Base-by-base conservation (phyloP, 371 early-diverging fungal genomes). In the Mortierella sp. region DNA sequence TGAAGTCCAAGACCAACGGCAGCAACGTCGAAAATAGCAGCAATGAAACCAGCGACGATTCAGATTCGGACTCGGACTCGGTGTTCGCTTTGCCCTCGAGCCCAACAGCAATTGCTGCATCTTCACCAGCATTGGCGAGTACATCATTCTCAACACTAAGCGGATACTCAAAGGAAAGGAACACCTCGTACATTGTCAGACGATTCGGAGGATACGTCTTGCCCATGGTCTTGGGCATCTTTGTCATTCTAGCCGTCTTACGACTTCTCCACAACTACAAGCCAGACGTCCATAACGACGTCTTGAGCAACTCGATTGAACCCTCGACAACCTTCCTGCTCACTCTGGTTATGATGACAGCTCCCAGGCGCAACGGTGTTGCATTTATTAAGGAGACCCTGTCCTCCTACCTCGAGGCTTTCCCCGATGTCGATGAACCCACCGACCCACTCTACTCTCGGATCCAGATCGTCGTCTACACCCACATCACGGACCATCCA, bases 301-400 rank as follows among this genome's bases (percentile, higher is more conserved):
- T 90, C 5, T 88, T 90, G 77, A 82, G 79, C 10, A 81, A 88
- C 8, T 77, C 87, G 0, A 76, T 89, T 28, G 91, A 90, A 55
- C 78, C 81, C 28, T 51, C 77, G 31, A 74, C 79, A 9, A 83
- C 80, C 9, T 91, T 90, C 72, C 72, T 93, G 77, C 88, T 93
- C 53, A 90, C 92, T 0, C 86, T 93, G 72, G 81, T 92, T 13
- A 86, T 92, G 69, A 92, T 93, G 91, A 92, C 92, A 8, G 93
- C 93, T 0, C 93, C 93, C 8, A 86, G 93, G 54, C 89, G 89
- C n/a, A 88, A 90, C 31, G 90, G 92, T 72, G 90, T 91, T 8
- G 85, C 89, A 26, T 91, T 90, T 40, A 81, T 93, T 37, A 88
- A 90, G 6, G 77, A 88, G 37, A 92, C 92, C 0, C 78, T 93